phyloP scores from a whole-genome alignment of 495 filamentous ascomycete species.

The Cercophora sp. region DNA sequence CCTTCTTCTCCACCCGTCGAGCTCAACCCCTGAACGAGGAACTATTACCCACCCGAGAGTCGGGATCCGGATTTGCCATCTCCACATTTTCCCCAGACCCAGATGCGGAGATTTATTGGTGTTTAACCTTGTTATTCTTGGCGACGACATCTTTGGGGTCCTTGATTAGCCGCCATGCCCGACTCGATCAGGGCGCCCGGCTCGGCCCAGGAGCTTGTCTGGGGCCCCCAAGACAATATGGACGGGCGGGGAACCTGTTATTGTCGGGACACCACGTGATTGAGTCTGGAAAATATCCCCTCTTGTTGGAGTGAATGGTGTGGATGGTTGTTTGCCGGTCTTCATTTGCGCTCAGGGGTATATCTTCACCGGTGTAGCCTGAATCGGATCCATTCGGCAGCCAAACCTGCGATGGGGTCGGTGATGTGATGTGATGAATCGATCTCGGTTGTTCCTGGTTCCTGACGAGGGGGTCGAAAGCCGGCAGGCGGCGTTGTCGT shows the following conservation, averaged over 20 bases:
- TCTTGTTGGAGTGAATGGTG: no score
- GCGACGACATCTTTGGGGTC: neutral
- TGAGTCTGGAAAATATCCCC: neutral
- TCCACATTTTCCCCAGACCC: constrained; percentile 22
- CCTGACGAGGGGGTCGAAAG: no score
- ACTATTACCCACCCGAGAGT: no score
- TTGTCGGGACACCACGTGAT: neutral
- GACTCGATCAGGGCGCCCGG: neutral
- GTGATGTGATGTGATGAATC: no score
- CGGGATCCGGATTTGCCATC: no score
- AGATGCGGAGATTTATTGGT: constrained; percentile 14
- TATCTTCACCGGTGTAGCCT: neutral
- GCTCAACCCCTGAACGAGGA: no score
- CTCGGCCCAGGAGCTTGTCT: constrained; percentile 18
- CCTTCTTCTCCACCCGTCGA: no score
- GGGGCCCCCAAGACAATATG: neutral
- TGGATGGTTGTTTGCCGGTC: no score
- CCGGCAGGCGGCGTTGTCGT: no score
- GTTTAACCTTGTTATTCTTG: constrained; percentile 7
- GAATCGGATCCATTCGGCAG: neutral
- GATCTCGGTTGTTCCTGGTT: no score
- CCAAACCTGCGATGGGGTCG: no score
- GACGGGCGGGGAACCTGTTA: constrained; percentile 1
- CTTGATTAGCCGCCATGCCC: constrained; percentile 11
- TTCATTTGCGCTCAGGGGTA: constrained; percentile 7